Conservation (phyloP, 1,284 basidiomycete genomes). For the Agroathelia rolfsii region DNA sequence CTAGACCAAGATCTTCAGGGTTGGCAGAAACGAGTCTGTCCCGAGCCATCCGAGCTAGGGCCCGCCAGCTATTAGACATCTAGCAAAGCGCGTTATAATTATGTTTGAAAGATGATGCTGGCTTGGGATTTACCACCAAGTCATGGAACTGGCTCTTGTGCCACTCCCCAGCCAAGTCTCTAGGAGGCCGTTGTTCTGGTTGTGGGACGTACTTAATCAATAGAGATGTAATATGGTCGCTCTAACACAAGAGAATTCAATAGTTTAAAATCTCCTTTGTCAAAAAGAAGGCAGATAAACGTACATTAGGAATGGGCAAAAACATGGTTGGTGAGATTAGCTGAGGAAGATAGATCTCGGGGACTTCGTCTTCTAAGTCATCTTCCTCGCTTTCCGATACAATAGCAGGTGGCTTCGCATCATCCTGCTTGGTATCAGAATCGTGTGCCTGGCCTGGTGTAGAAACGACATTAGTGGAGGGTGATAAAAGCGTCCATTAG, state of each 20-base stretch:
- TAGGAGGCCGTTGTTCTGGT: slow-evolving; percentile 57
- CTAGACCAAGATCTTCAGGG: slow-evolving; percentile 51
- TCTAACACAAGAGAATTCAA: slow-evolving; percentile 41
- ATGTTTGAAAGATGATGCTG: no score
- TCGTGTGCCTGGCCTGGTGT: slow-evolving; percentile 29
- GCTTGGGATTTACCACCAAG: slow-evolving; percentile 60
- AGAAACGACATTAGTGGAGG: slow-evolving; percentile 34
- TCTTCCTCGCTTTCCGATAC: no score
- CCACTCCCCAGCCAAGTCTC: slow-evolving; percentile 69
- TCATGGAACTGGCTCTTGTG: slow-evolving; percentile 59
- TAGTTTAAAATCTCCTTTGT: slow-evolving; percentile 23
- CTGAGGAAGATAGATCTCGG: no score
- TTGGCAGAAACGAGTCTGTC: slow-evolving; percentile 62
- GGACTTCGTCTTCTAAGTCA: slow-evolving; percentile 47
- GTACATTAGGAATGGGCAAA: slow-evolving; percentile 74
- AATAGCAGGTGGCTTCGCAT: no score
- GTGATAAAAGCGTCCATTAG: slow-evolving; percentile 19
- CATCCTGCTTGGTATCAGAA: slow-evolving; percentile 29
- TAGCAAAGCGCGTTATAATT: no score
- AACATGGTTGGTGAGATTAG: slow-evolving; percentile 67
- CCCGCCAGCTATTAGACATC: slow-evolving; percentile 81
- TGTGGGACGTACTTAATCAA: slow-evolving; percentile 73
- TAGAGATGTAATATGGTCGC: slow-evolving; percentile 68
- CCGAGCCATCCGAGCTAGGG: slow-evolving; percentile 67
- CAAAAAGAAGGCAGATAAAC: slow-evolving; percentile 39